Conservation (phyloP, 164 flowering plant species). For the Paratinospora sagittata region DNA sequence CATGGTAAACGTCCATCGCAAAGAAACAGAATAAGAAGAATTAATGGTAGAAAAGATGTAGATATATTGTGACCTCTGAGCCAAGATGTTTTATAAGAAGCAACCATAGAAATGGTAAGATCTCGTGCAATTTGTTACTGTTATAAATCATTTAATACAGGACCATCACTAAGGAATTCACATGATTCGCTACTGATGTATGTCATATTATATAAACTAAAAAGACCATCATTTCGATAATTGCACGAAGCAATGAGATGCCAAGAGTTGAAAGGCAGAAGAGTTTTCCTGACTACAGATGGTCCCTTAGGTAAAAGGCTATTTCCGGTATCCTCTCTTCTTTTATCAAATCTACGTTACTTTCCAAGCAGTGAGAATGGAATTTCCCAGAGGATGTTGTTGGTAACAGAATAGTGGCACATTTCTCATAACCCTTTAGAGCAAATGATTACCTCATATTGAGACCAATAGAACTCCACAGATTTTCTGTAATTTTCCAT, state of each 20-base stretch:
- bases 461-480: slow-evolving; percentile 51
- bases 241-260: not conserved
- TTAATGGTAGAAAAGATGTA: not conserved
- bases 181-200: too few relatives aligned
- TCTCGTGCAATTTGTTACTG: too few relatives aligned
- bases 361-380: not conserved
- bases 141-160: too few relatives aligned
- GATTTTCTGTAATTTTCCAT: slow-evolving; percentile 70
- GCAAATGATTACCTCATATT: slow-evolving; percentile 45
- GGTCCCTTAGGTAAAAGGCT: too few relatives aligned
- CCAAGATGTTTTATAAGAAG: too few relatives aligned
- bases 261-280: too few relatives aligned
- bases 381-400: not conserved
- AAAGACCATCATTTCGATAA: not conserved
- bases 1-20: not conserved
- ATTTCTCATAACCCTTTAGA: not conserved
- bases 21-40: not conserved
- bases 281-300: too few relatives aligned
- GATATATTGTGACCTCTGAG: not conserved
- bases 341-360: too few relatives aligned
- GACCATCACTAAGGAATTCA: too few relatives aligned
- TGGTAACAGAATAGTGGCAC: not conserved
- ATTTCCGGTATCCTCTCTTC: too few relatives aligned
- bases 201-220: too few relatives aligned
- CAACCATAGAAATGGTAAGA: too few relatives aligned